Evolutionary conservation across 495 filamentous ascomycete species (phyloP).

Genomic region (Penicillium simplicissimum): DNA sequence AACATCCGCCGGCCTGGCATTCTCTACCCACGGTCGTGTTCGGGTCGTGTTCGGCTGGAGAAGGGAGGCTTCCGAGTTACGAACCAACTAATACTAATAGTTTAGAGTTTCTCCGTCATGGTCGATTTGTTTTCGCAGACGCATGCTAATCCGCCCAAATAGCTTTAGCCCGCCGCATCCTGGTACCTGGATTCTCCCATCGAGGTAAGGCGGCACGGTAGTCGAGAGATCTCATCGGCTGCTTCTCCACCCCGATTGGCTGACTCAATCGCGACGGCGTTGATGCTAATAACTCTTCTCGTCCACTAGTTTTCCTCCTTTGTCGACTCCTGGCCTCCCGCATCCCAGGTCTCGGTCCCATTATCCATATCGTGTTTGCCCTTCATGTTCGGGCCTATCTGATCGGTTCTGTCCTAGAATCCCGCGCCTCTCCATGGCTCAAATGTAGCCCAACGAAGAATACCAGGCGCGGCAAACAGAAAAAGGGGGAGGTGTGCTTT

Average conservation of each 20-base stretch:
- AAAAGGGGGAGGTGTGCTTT: slow-evolving; percentile 17
- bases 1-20: neutral
- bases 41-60: neutral
- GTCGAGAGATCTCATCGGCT: slow-evolving; percentile 21
- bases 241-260: slow-evolving; percentile 18
- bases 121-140: neutral
- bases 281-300: slow-evolving; percentile 26
- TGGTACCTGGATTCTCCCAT: slow-evolving; percentile 8
- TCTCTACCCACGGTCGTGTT: neutral
- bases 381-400: neutral
- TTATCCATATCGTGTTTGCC: neutral
- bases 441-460: neutral
- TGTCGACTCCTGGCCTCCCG: neutral
- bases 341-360: neutral
- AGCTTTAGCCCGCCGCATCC: neutral
- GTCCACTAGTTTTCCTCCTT: slow-evolving; percentile 15
- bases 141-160: neutral
- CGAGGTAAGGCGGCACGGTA: slow-evolving; percentile 12
- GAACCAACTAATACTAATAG: neutral
- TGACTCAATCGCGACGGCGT: slow-evolving; percentile 15
- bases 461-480: neutral
- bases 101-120: neutral
- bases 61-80: neutral
- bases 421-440: neutral
- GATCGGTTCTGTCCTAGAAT: too few species aligned